Percentiles rank a stretch among this genome's conserved stretches.
Conservation (phyloP, 2,329 filamentous ascomycete species). For the Thielaviopsis punctulata region DNA sequence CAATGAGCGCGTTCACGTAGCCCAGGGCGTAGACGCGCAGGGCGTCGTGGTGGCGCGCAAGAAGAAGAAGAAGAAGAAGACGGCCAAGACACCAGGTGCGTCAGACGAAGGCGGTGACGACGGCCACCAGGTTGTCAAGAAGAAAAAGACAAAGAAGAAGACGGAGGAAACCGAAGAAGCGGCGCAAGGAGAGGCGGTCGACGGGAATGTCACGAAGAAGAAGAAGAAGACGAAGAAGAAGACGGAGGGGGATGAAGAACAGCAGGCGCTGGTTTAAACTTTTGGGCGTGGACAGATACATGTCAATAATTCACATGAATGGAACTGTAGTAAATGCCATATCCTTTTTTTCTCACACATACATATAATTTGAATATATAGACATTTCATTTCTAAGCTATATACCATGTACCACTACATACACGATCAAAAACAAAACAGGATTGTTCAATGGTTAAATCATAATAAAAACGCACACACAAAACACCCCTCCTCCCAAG, state of each 20-base stretch:
- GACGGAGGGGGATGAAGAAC: constrained; percentile 12
- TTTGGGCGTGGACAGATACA: too few species aligned
- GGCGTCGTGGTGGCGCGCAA: constrained; percentile 50
- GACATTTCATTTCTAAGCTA: too few species aligned
- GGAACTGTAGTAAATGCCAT: too few species aligned
- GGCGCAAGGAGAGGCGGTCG: neutral
- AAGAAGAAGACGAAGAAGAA: constrained; percentile 11
- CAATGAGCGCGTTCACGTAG: constrained; percentile 56
- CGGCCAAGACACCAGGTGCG: constrained; percentile 6
- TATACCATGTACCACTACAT: neutral
- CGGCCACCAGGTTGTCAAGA: constrained; percentile 17
- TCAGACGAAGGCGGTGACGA: neutral
- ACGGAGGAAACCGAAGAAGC: constrained; percentile 17
- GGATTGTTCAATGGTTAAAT: neutral
- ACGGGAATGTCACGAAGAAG: neutral
- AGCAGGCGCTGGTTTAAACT: too few species aligned
- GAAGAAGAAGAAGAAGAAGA: constrained; percentile 36
- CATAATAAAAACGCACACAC: constrained; percentile 11
- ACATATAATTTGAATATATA: too few species aligned
- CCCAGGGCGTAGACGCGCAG: constrained; percentile 48
- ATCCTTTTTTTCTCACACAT: too few species aligned
- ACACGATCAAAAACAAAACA: neutral
- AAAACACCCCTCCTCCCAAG: neutral
- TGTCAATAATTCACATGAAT: too few species aligned
- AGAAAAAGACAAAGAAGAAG: constrained; percentile 34